Evolutionary conservation across 2,329 filamentous ascomycete species (phyloP), one percentile per base, ranked within the genome.

Genomic region (Fusarium marasasianum): DNA sequence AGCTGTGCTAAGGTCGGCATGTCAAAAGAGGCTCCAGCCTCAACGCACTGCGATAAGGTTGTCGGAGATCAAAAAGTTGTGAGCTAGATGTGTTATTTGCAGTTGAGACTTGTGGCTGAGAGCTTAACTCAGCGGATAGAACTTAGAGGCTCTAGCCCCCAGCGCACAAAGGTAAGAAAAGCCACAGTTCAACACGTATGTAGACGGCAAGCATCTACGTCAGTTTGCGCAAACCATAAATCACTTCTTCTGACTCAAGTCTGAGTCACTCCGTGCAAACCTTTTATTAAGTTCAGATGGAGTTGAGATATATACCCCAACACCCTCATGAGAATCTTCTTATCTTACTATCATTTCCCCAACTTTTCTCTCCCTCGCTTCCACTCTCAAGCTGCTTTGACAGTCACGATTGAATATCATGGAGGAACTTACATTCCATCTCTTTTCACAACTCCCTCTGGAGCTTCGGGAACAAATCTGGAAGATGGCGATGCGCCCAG

Each of bases 211-310:
- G 17, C 37, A 12, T 0, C n/a, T 45, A 20, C 13, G 24, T 48
- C 0, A 22, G 17, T 18, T 29, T 48, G 13, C 3, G 22, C 13
- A 22, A 48, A 31, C 20, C 13, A 10, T 24, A 22, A 48, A 8
- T 9, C 26, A 31, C 20, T 9, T 31, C 1, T 22, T 22, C 18
- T 22, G 18, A 48, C 26, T 44, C 6, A 26, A 24, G 18, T 40
- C 38, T 40, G 11, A 22, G 38, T 8, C 38, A 40, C 38, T 17
- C 5, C 6, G 12, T 48, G 20, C 26, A 48, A 29, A 48, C 20
- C 3, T 31, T 31, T 1, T 31, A 12, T 48, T 12, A 1, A 0
- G 13, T 31, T 48, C 9, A 48, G 18, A 48, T 22, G 12, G 8
- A 22, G 12, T 6, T 20, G 12, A 20, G 0, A 5, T 22, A 22